Evolutionary conservation across 1,139 yeast species (phyloP).

Genomic region (Taiozyma sp.): DNA sequence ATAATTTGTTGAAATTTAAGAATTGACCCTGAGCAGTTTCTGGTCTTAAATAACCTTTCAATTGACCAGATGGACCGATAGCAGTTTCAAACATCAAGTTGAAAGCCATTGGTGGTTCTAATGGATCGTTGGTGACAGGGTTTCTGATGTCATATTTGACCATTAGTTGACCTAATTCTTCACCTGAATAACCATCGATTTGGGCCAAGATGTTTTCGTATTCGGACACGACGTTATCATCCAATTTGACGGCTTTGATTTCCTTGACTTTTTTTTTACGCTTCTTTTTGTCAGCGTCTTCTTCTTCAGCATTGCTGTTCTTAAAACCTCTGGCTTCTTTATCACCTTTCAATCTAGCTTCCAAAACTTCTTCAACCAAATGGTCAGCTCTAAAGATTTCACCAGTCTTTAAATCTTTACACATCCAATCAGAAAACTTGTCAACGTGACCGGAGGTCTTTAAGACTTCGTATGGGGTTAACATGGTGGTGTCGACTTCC

Average conservation of each 20-base stretch:
- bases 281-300: conserved; percentile 68
- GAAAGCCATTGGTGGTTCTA: conserved; percentile 92
- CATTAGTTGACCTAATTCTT: conserved; percentile 86
- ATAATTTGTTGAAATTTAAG: conserved; percentile 86
- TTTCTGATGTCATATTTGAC: conserved; percentile 75
- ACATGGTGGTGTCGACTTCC: conserved; percentile 97
- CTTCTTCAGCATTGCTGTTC: conserved; percentile 55
- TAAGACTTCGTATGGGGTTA: conserved; percentile 95
- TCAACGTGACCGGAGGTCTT: conserved; percentile 99
- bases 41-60: conserved; percentile 95
- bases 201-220: conserved; percentile 85
- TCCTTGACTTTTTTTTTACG: conserved; percentile 97
- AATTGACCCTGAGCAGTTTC: conserved; percentile 99
- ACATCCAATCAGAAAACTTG: conserved; percentile 99
- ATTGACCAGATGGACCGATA: conserved; percentile 96
- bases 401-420: conserved; percentile 91
- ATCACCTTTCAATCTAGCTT: conserved; percentile 93
- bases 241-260: conserved; percentile 82
- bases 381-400: conserved; percentile 99
- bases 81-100: conserved; percentile 99
- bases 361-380: conserved; percentile 94
- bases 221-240: conserved; percentile 71
- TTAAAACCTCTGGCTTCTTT: conserved; percentile 87
- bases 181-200: conserved; percentile 95
- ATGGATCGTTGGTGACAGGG: conserved; percentile 83